Conservation (phyloP, 305 asterid species). For the Coffea humblotiana region DNA sequence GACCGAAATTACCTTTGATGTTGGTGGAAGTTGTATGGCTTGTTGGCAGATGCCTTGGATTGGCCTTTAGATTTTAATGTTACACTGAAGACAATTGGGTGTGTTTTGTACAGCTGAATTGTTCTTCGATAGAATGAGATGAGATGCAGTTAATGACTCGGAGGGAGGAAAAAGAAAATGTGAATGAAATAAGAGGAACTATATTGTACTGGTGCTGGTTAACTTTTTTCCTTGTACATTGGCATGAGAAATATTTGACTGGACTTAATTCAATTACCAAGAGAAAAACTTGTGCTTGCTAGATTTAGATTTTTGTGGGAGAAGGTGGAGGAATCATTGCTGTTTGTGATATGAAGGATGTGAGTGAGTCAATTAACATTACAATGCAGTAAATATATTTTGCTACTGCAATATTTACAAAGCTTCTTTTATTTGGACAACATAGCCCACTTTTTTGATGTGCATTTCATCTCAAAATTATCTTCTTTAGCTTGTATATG, state of each 20-base stretch:
- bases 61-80: background rate
- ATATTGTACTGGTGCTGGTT: too few relatives aligned
- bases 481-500: too few relatives aligned
- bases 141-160: background rate
- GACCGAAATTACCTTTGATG: background rate
- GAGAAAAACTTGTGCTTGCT: background rate
- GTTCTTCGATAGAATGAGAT: conserved; percentile 38
- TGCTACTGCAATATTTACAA: background rate
- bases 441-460: too few relatives aligned
- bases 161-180: background rate
- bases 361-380: background rate
- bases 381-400: background rate
- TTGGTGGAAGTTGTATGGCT: background rate
- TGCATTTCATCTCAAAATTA: too few relatives aligned
- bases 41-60: background rate
- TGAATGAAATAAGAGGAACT: background rate
- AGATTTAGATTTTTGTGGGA: background rate
- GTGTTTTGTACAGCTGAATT: background rate
- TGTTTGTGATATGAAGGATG: background rate
- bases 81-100: background rate
- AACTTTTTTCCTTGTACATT: too few relatives aligned
- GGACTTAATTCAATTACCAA: background rate
- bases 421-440: background rate
- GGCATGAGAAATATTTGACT: background rate
- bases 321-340: background rate